These are phyloP conservation scores for Naegleria gruberi DNA, from an alignment of 208 protist species.

Conservation along the genomic window DNA sequence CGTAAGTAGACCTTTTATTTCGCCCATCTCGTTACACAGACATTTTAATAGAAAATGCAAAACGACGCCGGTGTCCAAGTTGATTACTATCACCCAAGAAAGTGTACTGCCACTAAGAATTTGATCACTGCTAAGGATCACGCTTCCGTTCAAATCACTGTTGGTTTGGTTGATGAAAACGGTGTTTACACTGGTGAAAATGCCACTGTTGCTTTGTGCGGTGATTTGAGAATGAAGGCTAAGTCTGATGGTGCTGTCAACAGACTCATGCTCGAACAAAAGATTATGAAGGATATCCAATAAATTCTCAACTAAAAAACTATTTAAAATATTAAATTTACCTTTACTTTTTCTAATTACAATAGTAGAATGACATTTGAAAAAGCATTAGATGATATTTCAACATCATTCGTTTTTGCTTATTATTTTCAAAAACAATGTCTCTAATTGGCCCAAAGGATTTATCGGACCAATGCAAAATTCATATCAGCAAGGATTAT, in stretches of 20 bases:
- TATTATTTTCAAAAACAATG: too few relatives aligned
- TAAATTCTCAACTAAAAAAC: background rate
- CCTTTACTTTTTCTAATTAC: too few relatives aligned
- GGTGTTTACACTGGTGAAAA: conserved; percentile 77
- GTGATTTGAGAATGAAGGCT: conserved; percentile 80
- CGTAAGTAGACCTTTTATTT: too few relatives aligned
- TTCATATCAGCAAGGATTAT: background rate
- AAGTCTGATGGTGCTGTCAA: conserved; percentile 87
- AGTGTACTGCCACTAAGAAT: conserved; percentile 52
- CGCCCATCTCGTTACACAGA: too few relatives aligned
- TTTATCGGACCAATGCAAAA: background rate
- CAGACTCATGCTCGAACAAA: conserved; percentile 58
- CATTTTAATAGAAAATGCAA: too few relatives aligned
- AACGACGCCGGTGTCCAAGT: conserved; percentile 82
- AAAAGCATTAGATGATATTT: too few relatives aligned
- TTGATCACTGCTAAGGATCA: conserved; percentile 71
- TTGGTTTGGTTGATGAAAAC: conserved; percentile 80
- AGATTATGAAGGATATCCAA: conserved; percentile 36
- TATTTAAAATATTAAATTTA: background rate
- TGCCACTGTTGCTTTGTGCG: conserved; percentile 84
- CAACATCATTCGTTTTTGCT: too few relatives aligned
- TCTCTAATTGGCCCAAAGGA: background rate
- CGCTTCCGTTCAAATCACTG: conserved; percentile 86
- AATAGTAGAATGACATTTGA: too few relatives aligned
- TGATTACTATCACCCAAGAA: conserved; percentile 90